phyloP scores from a whole-genome alignment of 2,329 filamentous ascomycete genomes.

The Aspergillus melleus region DNA sequence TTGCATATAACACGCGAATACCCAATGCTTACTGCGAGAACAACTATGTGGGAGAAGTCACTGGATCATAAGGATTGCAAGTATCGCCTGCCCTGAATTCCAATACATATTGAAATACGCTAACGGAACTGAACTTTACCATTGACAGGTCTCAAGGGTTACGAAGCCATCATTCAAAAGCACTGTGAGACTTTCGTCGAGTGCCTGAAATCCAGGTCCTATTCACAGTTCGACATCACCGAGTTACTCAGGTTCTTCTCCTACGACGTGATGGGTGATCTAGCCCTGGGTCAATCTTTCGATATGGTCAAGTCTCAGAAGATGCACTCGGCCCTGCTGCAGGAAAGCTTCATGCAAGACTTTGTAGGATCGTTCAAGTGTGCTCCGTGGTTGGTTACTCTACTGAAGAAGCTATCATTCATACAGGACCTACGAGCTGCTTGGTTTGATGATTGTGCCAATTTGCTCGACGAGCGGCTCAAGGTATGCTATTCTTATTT shows the following conservation, averaged over 20 bases:
- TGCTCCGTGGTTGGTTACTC: not conserved
- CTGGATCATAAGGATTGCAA: not conserved
- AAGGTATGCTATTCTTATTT: too few species aligned
- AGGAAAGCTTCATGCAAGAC: not conserved
- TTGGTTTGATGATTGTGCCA: too few species aligned
- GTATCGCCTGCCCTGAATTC: not conserved
- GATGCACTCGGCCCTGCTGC: not conserved
- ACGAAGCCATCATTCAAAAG: not conserved
- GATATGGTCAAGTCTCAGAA: not conserved
- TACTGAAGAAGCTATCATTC: not conserved
- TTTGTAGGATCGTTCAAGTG: not conserved
- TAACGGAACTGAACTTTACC: not conserved
- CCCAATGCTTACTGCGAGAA: not conserved
- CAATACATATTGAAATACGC: not conserved
- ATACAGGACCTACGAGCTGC: not conserved
- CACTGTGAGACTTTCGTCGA: not conserved
- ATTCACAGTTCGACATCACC: not conserved
- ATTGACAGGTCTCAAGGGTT: not conserved
- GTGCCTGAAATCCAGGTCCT: not conserved
- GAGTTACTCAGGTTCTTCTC: not conserved
- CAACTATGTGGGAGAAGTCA: not conserved
- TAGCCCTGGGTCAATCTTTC: not conserved
- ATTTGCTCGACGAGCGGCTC: too few species aligned
- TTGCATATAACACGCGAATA: not conserved
- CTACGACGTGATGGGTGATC: not conserved